Evolutionary conservation across 208 protist genomes (phyloP).

Genomic region (Naegleria fowleri): DNA sequence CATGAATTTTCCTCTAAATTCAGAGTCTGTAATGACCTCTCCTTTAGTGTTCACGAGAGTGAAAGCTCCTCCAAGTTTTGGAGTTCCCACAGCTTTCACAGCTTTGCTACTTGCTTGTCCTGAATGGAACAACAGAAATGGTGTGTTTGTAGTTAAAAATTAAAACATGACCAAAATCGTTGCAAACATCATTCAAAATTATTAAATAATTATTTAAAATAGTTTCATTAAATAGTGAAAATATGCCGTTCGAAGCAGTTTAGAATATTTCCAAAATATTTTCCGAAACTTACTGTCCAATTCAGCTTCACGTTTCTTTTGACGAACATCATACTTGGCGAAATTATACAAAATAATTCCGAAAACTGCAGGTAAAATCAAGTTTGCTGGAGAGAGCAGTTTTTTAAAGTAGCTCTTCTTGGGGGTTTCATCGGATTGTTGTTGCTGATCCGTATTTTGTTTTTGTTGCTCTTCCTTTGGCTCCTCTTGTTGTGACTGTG

Average conservation of each 20-base stretch:
- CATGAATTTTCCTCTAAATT: conserved; percentile 68
- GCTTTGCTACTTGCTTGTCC: neutral
- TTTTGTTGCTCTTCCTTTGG: neutral
- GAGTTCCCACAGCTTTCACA: conserved; percentile 4
- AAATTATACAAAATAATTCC: conserved; percentile 13
- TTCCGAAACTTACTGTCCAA: neutral
- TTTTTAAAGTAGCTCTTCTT: neutral
- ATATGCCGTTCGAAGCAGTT: no score
- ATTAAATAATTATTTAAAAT: no score
- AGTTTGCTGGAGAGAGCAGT: neutral
- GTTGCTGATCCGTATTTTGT: neutral
- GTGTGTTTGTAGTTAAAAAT: no score
- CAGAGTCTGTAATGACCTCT: conserved; percentile 26
- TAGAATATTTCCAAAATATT: neutral
- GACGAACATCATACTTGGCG: neutral
- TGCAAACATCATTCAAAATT: no score
- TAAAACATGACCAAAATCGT: no score
- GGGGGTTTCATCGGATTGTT: neutral
- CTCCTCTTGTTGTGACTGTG: neutral
- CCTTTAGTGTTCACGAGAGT: conserved; percentile 29
- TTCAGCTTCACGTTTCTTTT: conserved; percentile 10
- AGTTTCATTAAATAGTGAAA: no score
- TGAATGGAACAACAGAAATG: neutral
- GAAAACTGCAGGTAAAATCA: neutral
- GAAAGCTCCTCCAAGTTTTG: conserved; percentile 21